Evolutionary conservation across 192 early-diverging fungal genomes (phyloP).

Genomic region (Phlyctochytrium bullatum): DNA sequence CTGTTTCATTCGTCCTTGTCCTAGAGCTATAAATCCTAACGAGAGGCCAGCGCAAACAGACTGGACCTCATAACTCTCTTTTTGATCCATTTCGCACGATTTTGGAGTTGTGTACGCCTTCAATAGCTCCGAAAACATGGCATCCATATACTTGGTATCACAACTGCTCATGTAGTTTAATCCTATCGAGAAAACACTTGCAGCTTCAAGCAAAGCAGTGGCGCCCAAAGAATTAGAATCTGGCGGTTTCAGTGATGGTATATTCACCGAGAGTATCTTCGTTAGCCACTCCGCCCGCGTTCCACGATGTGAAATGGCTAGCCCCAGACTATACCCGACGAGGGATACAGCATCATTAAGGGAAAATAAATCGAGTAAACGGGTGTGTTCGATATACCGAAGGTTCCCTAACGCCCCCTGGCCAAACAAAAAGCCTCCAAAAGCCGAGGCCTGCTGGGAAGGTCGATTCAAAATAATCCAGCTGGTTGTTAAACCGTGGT

Average conservation of each 20-base stretch:
- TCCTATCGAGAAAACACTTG: slow-evolving; percentile 75
- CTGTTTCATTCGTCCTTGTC: slow-evolving; percentile 46
- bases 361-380: slow-evolving; percentile 65
- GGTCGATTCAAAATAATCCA: slow-evolving; percentile 82
- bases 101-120: slow-evolving; percentile 20
- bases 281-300: slow-evolving; percentile 61
- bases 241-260: slow-evolving; percentile 57
- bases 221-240: background rate
- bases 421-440: slow-evolving; percentile 68
- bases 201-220: slow-evolving; percentile 42
- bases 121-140: slow-evolving; percentile 71
- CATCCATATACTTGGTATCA: slow-evolving; percentile 67
- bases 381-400: slow-evolving; percentile 59
- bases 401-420: slow-evolving; percentile 80
- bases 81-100: slow-evolving; percentile 10
- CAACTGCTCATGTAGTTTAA: slow-evolving; percentile 68
- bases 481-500: slow-evolving; percentile 55
- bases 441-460: slow-evolving; percentile 2
- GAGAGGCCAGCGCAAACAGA: slow-evolving; percentile 65
- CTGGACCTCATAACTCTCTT: slow-evolving; percentile 27
- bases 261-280: slow-evolving; percentile 72
- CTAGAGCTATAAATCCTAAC: slow-evolving; percentile 78
- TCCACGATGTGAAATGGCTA: slow-evolving; percentile 67
- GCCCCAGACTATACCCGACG: slow-evolving; percentile 74
- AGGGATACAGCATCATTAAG: slow-evolving; percentile 65